phyloP scores from a whole-genome alignment of 2,329 filamentous ascomycete species.

The Beauveria medogensis region DNA sequence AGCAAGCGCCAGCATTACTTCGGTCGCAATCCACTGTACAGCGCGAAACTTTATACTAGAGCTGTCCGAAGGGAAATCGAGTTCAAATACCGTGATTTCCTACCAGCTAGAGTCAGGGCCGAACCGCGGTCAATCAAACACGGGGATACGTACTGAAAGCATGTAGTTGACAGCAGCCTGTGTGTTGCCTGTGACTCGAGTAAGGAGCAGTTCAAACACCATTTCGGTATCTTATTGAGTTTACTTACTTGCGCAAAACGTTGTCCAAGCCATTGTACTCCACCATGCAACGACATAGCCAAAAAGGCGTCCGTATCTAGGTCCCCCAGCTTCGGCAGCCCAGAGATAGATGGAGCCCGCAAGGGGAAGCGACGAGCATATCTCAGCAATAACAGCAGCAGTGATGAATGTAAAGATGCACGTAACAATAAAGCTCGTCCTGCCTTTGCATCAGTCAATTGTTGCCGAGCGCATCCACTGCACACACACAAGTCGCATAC shows the following conservation, averaged over 20 bases:
- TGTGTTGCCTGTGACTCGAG: slow-evolving; percentile 32
- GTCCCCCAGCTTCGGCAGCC: slow-evolving; percentile 52
- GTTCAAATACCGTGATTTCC: slow-evolving; percentile 50
- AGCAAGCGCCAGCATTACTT: slow-evolving; percentile 41
- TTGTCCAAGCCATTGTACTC: slow-evolving; percentile 56
- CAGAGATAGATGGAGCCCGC: slow-evolving; percentile 54
- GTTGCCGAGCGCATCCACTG: neutral
- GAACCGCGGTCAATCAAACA: neutral
- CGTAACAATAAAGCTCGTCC: slow-evolving; percentile 53
- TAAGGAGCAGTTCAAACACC: neutral
- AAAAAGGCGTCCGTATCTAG: slow-evolving; percentile 44
- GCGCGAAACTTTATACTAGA: slow-evolving; percentile 49
- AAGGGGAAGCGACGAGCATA: slow-evolving; percentile 50
- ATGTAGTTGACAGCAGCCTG: slow-evolving; percentile 44
- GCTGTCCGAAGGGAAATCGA: slow-evolving; percentile 45
- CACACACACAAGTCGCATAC: slow-evolving; percentile 23
- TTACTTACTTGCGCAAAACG: slow-evolving; percentile 40
- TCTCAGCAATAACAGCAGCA: slow-evolving; percentile 51
- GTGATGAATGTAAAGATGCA: slow-evolving; percentile 54
- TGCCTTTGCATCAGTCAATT: neutral
- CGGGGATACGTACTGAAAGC: slow-evolving; percentile 33
- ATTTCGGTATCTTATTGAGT: neutral
- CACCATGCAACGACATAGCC: slow-evolving; percentile 58
- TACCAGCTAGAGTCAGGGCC: slow-evolving; percentile 15
- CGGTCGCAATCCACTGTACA: slow-evolving; percentile 52